Evolutionary conservation across 768 basidiomycete genomes (phyloP).

Genomic region (Scleroderma citrinum): DNA sequence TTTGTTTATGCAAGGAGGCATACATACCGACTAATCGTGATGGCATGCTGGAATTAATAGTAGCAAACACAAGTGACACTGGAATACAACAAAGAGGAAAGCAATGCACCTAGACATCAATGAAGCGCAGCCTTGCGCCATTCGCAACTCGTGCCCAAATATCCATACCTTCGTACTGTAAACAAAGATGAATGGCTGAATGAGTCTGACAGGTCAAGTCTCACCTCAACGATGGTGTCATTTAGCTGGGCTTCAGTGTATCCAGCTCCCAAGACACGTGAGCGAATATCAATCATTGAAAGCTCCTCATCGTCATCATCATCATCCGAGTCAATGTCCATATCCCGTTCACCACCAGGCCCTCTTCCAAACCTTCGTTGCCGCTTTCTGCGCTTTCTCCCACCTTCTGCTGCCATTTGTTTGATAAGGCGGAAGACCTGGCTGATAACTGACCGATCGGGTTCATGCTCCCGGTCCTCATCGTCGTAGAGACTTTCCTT

Average conservation of each 20-base stretch:
- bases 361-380: conserved; percentile 60
- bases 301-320: conserved; percentile 68
- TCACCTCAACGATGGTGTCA: conserved; percentile 76
- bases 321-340: conserved; percentile 63
- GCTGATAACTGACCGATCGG: conserved; percentile 73
- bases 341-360: conserved; percentile 63
- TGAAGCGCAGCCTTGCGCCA: conserved; percentile 74
- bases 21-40: no score
- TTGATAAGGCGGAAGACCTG: conserved; percentile 91
- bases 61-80: not conserved
- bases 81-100: not conserved
- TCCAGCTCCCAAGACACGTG: conserved; percentile 77
- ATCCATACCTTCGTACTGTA: conserved; percentile 82
- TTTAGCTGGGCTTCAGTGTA: conserved; percentile 90
- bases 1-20: conserved; percentile 4
- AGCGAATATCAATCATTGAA: conserved; percentile 82
- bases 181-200: conserved; percentile 8
- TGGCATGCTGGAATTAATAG: not conserved
- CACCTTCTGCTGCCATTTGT: conserved; percentile 58
- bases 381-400: conserved; percentile 35
- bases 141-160: conserved; percentile 81
- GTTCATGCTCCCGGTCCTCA: conserved; percentile 58
- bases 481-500: conserved; percentile 88
- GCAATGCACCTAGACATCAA: conserved; percentile 24
- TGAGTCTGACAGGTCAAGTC: conserved; percentile 17